These are phyloP conservation scores for Aureobasidium leucospermi DNA, from an alignment of 2,329 filamentous ascomycete species.

Conservation along the genomic window DNA sequence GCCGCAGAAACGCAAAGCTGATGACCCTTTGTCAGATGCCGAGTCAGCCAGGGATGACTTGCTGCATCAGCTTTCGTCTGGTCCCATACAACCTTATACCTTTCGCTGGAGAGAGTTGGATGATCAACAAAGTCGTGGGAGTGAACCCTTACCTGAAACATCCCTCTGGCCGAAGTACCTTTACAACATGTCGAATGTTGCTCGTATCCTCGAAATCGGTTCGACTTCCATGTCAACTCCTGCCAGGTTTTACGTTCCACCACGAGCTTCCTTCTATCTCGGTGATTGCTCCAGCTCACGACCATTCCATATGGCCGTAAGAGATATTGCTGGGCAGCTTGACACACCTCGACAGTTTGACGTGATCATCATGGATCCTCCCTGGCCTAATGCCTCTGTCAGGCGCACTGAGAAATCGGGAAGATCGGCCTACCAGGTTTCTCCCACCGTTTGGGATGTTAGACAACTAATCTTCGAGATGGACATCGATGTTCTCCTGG, in stretches of 20 bases:
- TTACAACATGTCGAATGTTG: neutral
- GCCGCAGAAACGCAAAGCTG: constrained; percentile 21
- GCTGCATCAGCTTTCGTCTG: constrained; percentile 1
- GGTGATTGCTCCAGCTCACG: constrained; percentile 36
- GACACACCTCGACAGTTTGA: constrained; percentile 50
- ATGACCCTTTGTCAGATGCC: neutral
- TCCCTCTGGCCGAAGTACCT: neutral
- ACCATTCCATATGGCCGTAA: constrained; percentile 31
- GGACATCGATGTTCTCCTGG: constrained; percentile 47
- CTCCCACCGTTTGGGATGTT: constrained; percentile 33
- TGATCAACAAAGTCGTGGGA: neutral
- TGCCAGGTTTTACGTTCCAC: constrained; percentile 39
- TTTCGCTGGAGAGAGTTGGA: neutral
- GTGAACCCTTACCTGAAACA: neutral
- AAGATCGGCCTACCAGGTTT: constrained; percentile 13
- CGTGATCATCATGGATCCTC: constrained; percentile 66
- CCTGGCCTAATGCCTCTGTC: constrained; percentile 74
- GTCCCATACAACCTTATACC: neutral
- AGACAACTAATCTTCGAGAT: constrained; percentile 32
- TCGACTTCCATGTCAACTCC: neutral
- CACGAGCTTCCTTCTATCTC: constrained; percentile 42
- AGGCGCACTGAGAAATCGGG: constrained; percentile 34
- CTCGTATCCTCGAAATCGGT: constrained; percentile 2
- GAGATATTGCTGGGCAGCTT: constrained; percentile 28
- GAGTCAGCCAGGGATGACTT: neutral